Base-by-base conservation (phyloP, 257 asterid species). In the Euphrasia confusa region DNA sequence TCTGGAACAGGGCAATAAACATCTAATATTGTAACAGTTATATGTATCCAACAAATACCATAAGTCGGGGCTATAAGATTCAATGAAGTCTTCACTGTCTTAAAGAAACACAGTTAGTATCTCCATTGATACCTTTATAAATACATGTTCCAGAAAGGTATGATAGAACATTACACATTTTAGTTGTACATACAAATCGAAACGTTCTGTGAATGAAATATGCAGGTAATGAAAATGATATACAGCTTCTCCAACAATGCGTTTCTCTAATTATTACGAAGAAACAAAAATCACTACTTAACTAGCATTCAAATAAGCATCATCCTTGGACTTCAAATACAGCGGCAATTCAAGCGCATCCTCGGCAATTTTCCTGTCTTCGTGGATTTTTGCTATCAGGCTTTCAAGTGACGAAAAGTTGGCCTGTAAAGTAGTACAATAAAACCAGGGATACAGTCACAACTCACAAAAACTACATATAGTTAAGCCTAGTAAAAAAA, bases 401-500 rank as follows among this genome's bases (percentile, higher is more conserved):
- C 83, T 77, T 59, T 88, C 95, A 11, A 91, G 87, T 52, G 96
- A 74, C 7, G 87, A 32, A 54, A 91, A 91, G 75, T 86, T 86
- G 32, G 84, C 84, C 95, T 88, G 77, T 53, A 30, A 44, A 24
- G 33, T 30, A 35, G 66, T 24, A 39, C 14, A 33, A 54, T 13
- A 52, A 14, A 32, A 58, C 14, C 10, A 54, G 27, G 27, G 60
- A 24, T n/a, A 54, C 21, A 54, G 1, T 54, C 27, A 10, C 33
- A 26, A 54, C 0, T 54, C 27, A 10, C 33, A 26, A 54, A 54
- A 54, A 54, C 27, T 21, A 54, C 58, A 1, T 11, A 10, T 26
- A 7, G 27, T 54, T 54, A 2, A 24, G 14, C 15, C 27, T 18
- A 54, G 2, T 54, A 26, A 9, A 54, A 54, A 54, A 52, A 24